Base-by-base conservation (phyloP, 495 filamentous ascomycete genomes). In the Jackrogersella multiformis region DNA sequence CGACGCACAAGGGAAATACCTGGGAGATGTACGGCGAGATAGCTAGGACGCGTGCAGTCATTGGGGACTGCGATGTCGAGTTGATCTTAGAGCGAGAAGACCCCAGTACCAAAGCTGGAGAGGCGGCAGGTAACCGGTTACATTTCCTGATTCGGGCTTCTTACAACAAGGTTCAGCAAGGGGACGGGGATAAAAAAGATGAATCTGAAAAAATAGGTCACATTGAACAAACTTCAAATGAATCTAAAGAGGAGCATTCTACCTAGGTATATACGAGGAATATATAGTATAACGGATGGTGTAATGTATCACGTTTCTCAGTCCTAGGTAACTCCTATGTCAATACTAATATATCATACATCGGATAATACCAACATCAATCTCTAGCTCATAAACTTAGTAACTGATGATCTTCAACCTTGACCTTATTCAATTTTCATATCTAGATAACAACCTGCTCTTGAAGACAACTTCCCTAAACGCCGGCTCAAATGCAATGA, bases 401-500 rank as follows among this genome's bases (percentile, higher is more conserved):
- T n/a, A 32, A 49, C 24, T 32, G 4, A 2, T 49, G 42, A 24
- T n/a, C 8, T 45, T 7, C 26, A 12, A 13, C 7, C 20, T 10
- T 13, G 20, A 26, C 4, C 20, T 48, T 10, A 10, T 8, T 28
- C 23, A 30, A 6, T 15, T 28, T 8, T 48, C 44, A 28, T 24
- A 10, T 9, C 2, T 24, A 7, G 13, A 2, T 0, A 10, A 16
- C 39, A 18, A 21, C 39, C n/a, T n/a, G n/a, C n/a, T n/a, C n/a
- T 24, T 45, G 24, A 26, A 46, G 13, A 26, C 23, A 28, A 9
- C 7, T 32, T 34, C 45, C 15, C 56, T 6, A 35, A 64, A 67
- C 61, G 62, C 51, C 63, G 28, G 26, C 63, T 58, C 2, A 24
- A 52, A 71, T 72, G 58, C 64, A 71, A 32, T 15, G 12, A n/a